Base-by-base conservation (phyloP, 306 rosid genomes). In the Morella rubra region DNA sequence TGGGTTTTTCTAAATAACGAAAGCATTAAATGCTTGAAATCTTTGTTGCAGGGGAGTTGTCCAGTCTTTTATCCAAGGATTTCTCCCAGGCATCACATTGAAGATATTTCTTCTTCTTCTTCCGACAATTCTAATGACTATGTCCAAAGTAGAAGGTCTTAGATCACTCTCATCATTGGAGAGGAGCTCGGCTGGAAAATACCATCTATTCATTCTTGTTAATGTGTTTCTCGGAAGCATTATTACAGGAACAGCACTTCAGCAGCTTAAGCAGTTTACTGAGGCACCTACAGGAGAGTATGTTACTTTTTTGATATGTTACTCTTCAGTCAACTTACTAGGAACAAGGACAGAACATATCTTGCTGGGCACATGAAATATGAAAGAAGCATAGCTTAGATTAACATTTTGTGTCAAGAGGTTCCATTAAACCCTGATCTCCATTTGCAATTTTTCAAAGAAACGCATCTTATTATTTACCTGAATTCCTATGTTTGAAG, bases 141-240 rank as follows among this genome's bases (percentile, higher is more conserved):
- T 94, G 98, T 91, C 98, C 64, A 88, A 82, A 81, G 44, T 87
- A 11, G 98, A 94, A 89, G 98, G 98, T 13, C 86, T 20, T 62
- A 45, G 87, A 60, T 90, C 97, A 16, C 49, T 90, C 54, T 91
- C 98, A 44, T 15, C 77, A 49, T 87, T 94, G 87, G 97, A 94
- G 27, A 87, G 91, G 88, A 91, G 87, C 81, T 84, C 96, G 44
- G 98, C 98, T 69, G 85, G 83, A 77, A 94, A 91, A 90, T 94
- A 90, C 79, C 82, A 89, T 80, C 67, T 87, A 66, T 91, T 91
- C 84, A 24, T 91, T 77, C 89, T 94, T 47, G 77, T 94, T 86
- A 94, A 91, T 75, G 97, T 94, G 79, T 94, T 91, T 84, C 91
- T 91, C 71, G 98, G 98, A 69, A 94, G 97, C 71, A 69, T 94